Conservation (phyloP, 1,139 yeast species). For the Saccharomyces hybrid region DNA sequence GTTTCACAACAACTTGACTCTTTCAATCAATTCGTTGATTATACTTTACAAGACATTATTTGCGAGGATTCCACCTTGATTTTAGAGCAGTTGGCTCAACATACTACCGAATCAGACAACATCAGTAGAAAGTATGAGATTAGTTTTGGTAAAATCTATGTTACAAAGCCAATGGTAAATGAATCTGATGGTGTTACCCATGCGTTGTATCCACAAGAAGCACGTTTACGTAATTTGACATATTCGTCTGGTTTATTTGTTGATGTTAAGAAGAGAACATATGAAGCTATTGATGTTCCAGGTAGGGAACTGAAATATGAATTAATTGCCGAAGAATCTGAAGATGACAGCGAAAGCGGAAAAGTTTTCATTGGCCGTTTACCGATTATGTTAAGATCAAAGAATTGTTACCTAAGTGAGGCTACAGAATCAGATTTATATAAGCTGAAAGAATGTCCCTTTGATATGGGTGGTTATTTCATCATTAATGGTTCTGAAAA, state of each 20-base stretch:
- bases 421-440: conserved; percentile 91
- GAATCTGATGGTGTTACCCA: conserved; percentile 99
- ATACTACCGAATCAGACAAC: conserved; percentile 82
- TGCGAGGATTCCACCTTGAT: conserved; percentile 93
- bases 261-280: conserved; percentile 86
- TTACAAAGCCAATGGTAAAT: conserved; percentile 95
- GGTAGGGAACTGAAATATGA: conserved; percentile 71
- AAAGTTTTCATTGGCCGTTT: conserved; percentile 92
- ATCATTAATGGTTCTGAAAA: conserved; percentile 97
- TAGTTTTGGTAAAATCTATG: conserved; percentile 90
- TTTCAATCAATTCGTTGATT: conserved; percentile 93
- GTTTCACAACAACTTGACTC: conserved; percentile 98
- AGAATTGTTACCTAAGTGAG: conserved; percentile 88
- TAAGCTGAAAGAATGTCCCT: conserved; percentile 95
- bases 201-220: conserved; percentile 97
- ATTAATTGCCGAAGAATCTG: conserved; percentile 38
- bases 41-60: conserved; percentile 92
- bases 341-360: conserved; percentile 53
- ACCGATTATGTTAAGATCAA: conserved; percentile 95
- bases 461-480: conserved; percentile 98
- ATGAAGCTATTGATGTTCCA: conserved; percentile 70
- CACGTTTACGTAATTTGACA: conserved; percentile 88
- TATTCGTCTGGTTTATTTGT: conserved; percentile 94
- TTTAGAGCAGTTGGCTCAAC: conserved; percentile 97
- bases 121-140: conserved; percentile 89